These are phyloP conservation scores for Ophiostoma angusticollis DNA, from an alignment of 2,329 filamentous ascomycete genomes.

Conservation along the genomic window DNA sequence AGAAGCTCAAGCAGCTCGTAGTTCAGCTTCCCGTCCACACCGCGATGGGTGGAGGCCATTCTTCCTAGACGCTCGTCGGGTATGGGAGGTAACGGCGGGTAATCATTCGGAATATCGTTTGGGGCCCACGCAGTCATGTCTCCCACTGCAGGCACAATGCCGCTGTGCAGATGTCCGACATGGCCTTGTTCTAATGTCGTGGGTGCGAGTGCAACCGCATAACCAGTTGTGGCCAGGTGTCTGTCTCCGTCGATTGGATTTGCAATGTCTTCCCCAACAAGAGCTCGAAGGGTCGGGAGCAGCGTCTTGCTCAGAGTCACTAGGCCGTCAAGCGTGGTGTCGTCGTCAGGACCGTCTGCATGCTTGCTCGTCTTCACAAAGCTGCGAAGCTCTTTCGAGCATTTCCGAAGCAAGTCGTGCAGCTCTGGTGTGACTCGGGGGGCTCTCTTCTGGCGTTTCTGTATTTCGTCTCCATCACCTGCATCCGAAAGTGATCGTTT, in stretches of 20 bases:
- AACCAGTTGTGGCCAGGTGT: neutral
- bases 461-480: neutral
- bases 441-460: slow-evolving; percentile 6
- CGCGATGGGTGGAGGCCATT: slow-evolving; percentile 54
- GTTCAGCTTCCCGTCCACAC: slow-evolving; percentile 31
- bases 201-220: neutral
- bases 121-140: slow-evolving; percentile 29
- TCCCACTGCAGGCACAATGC: slow-evolving; percentile 6
- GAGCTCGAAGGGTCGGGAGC: slow-evolving; percentile 18
- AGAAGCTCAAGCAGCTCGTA: slow-evolving; percentile 85
- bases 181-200: no score
- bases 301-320: slow-evolving; percentile 16
- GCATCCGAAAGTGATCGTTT: slow-evolving; percentile 1
- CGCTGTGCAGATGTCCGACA: neutral
- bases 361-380: slow-evolving; percentile 25
- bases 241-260: neutral
- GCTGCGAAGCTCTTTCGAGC: slow-evolving; percentile 27
- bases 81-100: slow-evolving; percentile 50
- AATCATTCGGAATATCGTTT: slow-evolving; percentile 31
- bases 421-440: neutral
- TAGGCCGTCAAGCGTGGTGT: slow-evolving; percentile 9
- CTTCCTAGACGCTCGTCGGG: slow-evolving; percentile 44
- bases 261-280: neutral
- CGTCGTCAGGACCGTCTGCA: slow-evolving; percentile 12
- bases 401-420: slow-evolving; percentile 20